Evolutionary conservation across 2,329 filamentous ascomycete genomes (phyloP).

Genomic region (Aurifilum marmelostoma): DNA sequence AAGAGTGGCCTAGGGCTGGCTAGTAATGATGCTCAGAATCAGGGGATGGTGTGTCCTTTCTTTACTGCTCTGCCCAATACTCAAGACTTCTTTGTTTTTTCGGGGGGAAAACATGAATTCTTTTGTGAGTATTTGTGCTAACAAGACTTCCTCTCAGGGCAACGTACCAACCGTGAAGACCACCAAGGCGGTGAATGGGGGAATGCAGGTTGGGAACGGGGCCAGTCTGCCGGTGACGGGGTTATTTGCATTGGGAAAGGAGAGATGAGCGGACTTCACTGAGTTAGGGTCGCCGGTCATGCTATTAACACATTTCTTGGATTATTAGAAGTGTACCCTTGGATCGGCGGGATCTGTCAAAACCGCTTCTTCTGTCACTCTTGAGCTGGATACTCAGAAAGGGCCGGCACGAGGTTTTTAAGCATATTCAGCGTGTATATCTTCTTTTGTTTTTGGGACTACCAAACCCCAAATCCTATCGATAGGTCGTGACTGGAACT

Average conservation of each 20-base stretch:
- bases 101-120: too few relatives aligned
- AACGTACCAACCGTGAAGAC: slow-evolving; percentile 23
- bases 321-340: not conserved
- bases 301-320: too few relatives aligned
- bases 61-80: too few relatives aligned
- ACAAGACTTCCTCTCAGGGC: not conserved
- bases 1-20: slow-evolving; percentile 34
- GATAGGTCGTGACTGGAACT: too few relatives aligned
- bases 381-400: slow-evolving; percentile 12
- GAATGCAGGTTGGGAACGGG: slow-evolving; percentile 18
- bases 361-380: not conserved
- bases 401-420: not conserved
- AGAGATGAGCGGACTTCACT: not conserved
- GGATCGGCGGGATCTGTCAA: not conserved
- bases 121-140: not conserved
- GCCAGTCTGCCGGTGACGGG: slow-evolving; percentile 10
- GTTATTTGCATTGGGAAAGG: not conserved
- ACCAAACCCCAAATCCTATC: too few relatives aligned
- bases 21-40: slow-evolving; percentile 32
- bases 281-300: too few relatives aligned
- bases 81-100: not conserved
- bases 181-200: slow-evolving; percentile 11
- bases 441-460: too few relatives aligned
- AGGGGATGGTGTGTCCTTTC: slow-evolving; percentile 31
- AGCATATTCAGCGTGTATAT: too few relatives aligned